Evolutionary conservation across 2,329 filamentous ascomycete genomes (phyloP), one percentile per base, ranked within the genome.

Genomic region (Penicillium sp.): DNA sequence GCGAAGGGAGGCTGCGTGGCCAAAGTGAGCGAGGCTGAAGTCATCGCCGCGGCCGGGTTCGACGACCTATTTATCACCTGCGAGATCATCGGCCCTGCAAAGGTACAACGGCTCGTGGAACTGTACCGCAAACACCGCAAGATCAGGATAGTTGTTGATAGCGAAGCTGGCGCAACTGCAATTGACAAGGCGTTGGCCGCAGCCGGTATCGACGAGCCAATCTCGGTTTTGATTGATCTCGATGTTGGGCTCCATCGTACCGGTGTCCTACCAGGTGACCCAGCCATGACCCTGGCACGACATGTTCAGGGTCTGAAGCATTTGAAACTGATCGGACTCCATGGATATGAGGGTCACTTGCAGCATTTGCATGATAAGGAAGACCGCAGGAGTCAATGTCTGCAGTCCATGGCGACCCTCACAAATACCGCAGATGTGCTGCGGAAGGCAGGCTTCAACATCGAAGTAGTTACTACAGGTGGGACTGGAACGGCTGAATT

Each of bases 401-500:
- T 75, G 5, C 69, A 69, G 50, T 72, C 72, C 0, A 76, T 77
- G 75, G 54, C 52, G 22, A 71, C 66, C 1, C 61, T 78, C 13
- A 72, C 69, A 0, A 60, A 60, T 2, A 77, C 75, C 0, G 75
- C 73, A 0, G 65, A 71, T 0, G 59, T 62, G 35, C 56, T 78
- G 13, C 66, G 73, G 9, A 55, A 61, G 24, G 70, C 64, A 0
- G 75, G 74, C 2, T 70, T 71, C 59, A 57, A 65, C 10, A 75
- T 78, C 24, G 58, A 71, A 4, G 75, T 78, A 0, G 76, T 78
- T 3, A 78, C 76, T 0, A 76, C 73, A 0, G 76, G 75, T 1
- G 76, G 76, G 1, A 78, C 76, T 0, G 76, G 76, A 7, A 78
- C 76, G 1, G 74, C 71, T 2, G 76, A 78, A 52, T 78, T 79